These are phyloP conservation scores for Hyphodiscus hymeniophilus DNA, from an alignment of 495 filamentous ascomycete genomes.

Conservation along the genomic window DNA sequence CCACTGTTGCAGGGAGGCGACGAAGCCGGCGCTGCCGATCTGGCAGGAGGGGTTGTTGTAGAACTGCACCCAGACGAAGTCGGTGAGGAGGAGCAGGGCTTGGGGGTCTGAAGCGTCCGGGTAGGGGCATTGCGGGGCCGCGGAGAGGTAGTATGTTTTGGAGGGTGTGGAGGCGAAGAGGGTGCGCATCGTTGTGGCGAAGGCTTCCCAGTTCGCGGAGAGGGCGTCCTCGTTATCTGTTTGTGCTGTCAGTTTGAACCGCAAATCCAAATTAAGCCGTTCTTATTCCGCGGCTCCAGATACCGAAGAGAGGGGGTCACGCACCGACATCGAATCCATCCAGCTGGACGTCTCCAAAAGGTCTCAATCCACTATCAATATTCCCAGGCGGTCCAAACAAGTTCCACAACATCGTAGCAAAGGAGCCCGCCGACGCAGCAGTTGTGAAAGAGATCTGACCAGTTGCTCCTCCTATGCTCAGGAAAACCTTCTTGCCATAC, in stretches of 20 bases:
- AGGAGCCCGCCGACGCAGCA: constrained; percentile 38
- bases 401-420: constrained; percentile 57
- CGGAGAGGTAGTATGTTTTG: constrained; percentile 52
- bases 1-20: not conserved
- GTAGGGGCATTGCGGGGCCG: constrained; percentile 59
- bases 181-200: too few species aligned
- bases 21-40: constrained; percentile 1
- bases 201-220: too few species aligned
- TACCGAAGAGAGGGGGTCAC: too few species aligned
- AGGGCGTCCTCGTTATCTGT: too few species aligned
- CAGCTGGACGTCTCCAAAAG: constrained; percentile 55
- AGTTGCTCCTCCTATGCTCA: constrained; percentile 59
- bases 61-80: constrained; percentile 65
- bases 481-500: constrained; percentile 55
- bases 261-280: too few species aligned
- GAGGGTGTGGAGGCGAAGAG: constrained; percentile 17
- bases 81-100: constrained; percentile 47
- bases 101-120: constrained; percentile 53
- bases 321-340: constrained; percentile 67
- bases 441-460: constrained; percentile 45
- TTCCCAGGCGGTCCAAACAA: constrained; percentile 49
- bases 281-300: too few species aligned
- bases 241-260: too few species aligned
- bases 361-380: constrained; percentile 36
- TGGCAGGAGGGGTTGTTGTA: constrained; percentile 37